These are phyloP conservation scores for Pythium aristosporum DNA, from an alignment of 352 stramenopile species.

Conservation along the genomic window DNA sequence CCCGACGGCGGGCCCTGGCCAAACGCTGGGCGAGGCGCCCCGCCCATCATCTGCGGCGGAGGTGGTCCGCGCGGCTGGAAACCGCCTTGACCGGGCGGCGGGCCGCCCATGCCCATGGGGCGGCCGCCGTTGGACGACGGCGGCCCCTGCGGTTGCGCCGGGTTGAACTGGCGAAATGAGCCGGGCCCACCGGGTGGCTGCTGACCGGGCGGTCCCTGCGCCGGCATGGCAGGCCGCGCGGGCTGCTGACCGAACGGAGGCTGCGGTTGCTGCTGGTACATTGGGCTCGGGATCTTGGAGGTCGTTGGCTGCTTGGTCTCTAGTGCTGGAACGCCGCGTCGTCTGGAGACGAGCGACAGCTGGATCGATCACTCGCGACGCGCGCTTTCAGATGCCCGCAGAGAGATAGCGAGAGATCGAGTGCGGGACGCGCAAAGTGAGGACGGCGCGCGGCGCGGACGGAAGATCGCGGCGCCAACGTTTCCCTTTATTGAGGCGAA, in stretches of 20 bases:
- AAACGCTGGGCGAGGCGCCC: slow-evolving; percentile 21
- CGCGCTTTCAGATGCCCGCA: background rate
- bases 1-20: slow-evolving; percentile 20
- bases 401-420: background rate
- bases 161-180: slow-evolving; percentile 72
- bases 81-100: slow-evolving; percentile 9
- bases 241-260: slow-evolving; percentile 36
- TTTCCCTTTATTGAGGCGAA: background rate
- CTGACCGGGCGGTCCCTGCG: slow-evolving; percentile 21
- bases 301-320: background rate
- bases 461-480: background rate
- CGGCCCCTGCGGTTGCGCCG: slow-evolving; percentile 29
- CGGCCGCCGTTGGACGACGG: slow-evolving; percentile 17
- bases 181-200: slow-evolving; percentile 28
- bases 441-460: background rate
- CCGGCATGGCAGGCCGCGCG: slow-evolving; percentile 26
- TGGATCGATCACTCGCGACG: background rate
- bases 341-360: background rate
- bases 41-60: slow-evolving; percentile 15
- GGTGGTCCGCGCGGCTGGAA: slow-evolving; percentile 20
- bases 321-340: background rate
- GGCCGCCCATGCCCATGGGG: slow-evolving; percentile 13
- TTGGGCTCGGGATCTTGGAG: background rate
- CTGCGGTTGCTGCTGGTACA: slow-evolving; percentile 22
- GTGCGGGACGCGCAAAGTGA: background rate